These are phyloP conservation scores for Trichosanthes cucumerina DNA, from an alignment of 306 rosid species.

Conservation along the genomic window DNA sequence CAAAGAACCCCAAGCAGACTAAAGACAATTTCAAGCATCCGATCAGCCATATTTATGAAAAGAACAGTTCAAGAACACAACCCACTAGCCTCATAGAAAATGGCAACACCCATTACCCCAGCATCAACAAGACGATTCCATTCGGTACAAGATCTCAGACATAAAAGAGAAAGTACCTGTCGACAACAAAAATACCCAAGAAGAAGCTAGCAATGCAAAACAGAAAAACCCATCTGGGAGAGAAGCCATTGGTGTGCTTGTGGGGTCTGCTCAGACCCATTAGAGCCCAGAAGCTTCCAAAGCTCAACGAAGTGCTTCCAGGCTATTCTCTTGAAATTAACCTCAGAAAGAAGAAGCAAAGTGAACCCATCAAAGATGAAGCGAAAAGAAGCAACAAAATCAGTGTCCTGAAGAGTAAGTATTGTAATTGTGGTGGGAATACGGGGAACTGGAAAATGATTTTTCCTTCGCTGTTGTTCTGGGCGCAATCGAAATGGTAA, in stretches of 20 bases:
- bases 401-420: not conserved
- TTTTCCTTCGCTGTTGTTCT: not conserved
- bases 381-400: not conserved
- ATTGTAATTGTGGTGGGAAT: not conserved
- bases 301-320: slow-evolving; percentile 21
- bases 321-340: not conserved
- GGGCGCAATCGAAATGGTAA: not conserved
- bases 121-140: slow-evolving; percentile 12
- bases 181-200: slow-evolving; percentile 45
- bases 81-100: not conserved
- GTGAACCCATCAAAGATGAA: not conserved
- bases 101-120: not conserved
- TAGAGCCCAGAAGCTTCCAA: slow-evolving; percentile 18
- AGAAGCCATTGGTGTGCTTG: slow-evolving; percentile 37
- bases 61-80: not conserved
- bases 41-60: not conserved
- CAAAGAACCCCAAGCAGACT: not conserved
- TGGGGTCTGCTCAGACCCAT: slow-evolving; percentile 51
- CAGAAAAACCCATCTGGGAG: slow-evolving; percentile 47
- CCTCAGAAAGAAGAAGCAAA: not conserved
- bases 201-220: slow-evolving; percentile 51
- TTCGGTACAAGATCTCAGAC: slow-evolving; percentile 15
- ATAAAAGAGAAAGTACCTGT: slow-evolving; percentile 22
- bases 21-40: not conserved
- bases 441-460: not conserved